Evolutionary conservation across 176 grass and related monocot species (phyloP).

Genomic region (Ampelocalamus luodianensis): DNA sequence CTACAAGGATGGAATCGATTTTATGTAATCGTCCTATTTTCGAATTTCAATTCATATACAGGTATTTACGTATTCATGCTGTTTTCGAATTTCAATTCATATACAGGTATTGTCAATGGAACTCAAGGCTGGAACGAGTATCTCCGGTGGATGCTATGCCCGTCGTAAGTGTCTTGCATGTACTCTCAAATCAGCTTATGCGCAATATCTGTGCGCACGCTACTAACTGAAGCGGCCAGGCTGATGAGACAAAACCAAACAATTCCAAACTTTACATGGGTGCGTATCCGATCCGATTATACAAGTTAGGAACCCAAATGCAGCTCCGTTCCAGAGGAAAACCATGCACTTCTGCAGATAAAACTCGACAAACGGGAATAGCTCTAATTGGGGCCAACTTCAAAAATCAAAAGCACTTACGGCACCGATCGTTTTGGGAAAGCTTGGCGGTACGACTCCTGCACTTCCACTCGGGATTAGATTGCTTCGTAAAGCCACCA

Average conservation of each 20-base stretch:
- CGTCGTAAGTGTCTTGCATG: not conserved
- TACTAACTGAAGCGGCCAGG: not conserved
- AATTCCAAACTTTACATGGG: not conserved
- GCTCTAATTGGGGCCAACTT: not conserved
- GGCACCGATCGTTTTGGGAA: not conserved
- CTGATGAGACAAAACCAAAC: not conserved
- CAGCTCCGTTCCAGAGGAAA: not conserved
- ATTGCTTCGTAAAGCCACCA: not conserved
- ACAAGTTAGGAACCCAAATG: not conserved
- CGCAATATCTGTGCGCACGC: not conserved
- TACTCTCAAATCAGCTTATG: not conserved
- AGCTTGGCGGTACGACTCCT: not conserved
- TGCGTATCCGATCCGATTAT: no score
- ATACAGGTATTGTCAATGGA: not conserved
- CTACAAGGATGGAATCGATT: no score
- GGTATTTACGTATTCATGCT: not conserved
- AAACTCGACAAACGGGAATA: not conserved
- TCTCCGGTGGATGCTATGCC: not conserved
- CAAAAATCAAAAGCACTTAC: not conserved
- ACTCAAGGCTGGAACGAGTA: not conserved
- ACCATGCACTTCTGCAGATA: not conserved
- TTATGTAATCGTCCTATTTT: no score
- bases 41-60: not conserved
- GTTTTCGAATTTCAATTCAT: not conserved
- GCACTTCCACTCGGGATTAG: not conserved